Percentiles rank a stretch among this genome's conserved stretches.
Conservation (phyloP, 306 rosid species). For the Sophora flavescens region DNA sequence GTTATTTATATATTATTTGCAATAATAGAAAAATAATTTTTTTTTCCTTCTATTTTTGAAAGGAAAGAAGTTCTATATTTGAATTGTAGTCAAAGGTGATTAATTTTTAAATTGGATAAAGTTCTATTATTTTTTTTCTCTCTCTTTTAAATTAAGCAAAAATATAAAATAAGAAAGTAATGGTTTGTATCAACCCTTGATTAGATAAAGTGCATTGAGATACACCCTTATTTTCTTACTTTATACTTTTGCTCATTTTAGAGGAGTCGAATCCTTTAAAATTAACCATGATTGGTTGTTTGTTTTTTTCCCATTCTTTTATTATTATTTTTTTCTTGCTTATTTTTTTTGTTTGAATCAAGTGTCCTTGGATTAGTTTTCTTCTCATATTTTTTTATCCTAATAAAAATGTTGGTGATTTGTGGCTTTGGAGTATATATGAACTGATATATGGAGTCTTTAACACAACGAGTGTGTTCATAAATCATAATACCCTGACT, state of each 20-base stretch:
- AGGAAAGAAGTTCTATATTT: constrained; percentile 7
- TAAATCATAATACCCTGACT: not conserved
- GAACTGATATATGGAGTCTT: not conserved
- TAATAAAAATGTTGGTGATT: not conserved
- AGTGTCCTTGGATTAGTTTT: constrained; percentile 24
- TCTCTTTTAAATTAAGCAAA: too few relatives aligned
- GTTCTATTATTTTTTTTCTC: too few relatives aligned
- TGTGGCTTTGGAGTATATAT: not conserved
- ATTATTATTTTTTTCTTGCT: not conserved
- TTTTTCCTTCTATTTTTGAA: not conserved
- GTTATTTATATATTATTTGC: not conserved
- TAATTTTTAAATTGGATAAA: too few relatives aligned
- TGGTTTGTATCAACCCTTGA: too few relatives aligned
- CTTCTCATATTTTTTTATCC: not conserved
- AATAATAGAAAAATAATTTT: not conserved
- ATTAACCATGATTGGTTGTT: not conserved
- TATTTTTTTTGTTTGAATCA: constrained; percentile 19
- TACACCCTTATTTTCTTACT: too few relatives aligned
- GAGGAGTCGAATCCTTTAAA: not conserved
- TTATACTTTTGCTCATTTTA: too few relatives aligned
- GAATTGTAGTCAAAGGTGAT: constrained; percentile 14
- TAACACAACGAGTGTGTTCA: not conserved
- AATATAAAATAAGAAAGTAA: too few relatives aligned
- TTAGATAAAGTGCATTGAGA: too few relatives aligned
- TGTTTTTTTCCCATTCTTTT: not conserved